phyloP scores from a whole-genome alignment of 2,329 filamentous ascomycete species.

The Microcyclosporella mali region DNA sequence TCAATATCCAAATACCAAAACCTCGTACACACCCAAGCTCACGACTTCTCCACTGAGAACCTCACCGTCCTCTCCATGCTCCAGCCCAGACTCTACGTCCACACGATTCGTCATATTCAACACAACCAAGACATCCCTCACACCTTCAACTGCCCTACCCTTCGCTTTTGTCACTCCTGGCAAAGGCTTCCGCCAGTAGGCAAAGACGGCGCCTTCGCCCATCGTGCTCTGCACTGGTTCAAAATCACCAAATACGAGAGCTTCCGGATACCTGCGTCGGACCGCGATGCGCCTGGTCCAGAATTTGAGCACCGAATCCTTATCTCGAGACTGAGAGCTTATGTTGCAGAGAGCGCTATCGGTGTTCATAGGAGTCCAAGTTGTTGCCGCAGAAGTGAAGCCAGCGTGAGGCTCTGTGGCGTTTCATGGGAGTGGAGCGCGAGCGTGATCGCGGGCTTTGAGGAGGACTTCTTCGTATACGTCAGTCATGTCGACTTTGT shows the following conservation, averaged over 20 bases:
- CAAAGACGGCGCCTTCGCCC: constrained; percentile 13
- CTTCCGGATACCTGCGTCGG: constrained; percentile 9
- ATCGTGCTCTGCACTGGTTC: constrained; percentile 7
- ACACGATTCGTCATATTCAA: constrained; percentile 14
- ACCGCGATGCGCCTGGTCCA: constrained; percentile 15
- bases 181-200: constrained; percentile 13
- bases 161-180: background rate
- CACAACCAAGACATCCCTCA: constrained; percentile 14
- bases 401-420: constrained; percentile 46
- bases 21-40: constrained; percentile 1
- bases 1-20: constrained; percentile 3
- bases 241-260: constrained; percentile 17
- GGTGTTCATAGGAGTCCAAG: constrained; percentile 21
- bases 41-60: background rate
- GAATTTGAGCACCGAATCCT: constrained; percentile 12
- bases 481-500: constrained; percentile 25
- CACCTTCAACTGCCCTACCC: background rate
- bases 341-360: constrained; percentile 16
- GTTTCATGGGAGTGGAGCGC: constrained; percentile 34
- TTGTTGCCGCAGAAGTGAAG: constrained; percentile 41
- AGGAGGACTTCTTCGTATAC: constrained; percentile 49
- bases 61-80: background rate
- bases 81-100: constrained; percentile 9
- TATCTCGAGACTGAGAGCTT: constrained; percentile 5
- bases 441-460: constrained; percentile 61